Evolutionary conservation across 805 yeast species (phyloP), one percentile per base, ranked within the genome.

Genomic region (Hanseniaspora vineae): DNA sequence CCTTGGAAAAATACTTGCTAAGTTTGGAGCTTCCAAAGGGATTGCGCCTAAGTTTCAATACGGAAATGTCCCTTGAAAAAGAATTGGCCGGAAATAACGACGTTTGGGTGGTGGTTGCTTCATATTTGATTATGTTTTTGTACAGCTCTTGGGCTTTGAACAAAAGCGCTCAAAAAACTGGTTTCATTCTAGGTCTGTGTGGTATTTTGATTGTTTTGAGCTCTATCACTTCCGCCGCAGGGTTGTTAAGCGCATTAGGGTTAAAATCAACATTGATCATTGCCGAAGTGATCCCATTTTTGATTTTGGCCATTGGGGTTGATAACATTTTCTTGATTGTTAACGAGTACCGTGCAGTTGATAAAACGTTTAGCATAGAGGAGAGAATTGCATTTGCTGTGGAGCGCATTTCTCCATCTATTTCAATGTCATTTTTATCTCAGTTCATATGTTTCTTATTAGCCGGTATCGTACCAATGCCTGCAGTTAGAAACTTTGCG

Each of bases 281-380:
- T 49, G 97, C 97, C 2, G 97, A 92, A 61, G 98, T 90, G 6
- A 90, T 90, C 33, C 97, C 97, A 10, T 90, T 90, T 59, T 68
- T 90, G 56, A 84, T 90, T 13, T 70, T 90, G 49, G 98, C 98
- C 0, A 81, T 90, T 48, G 98, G 98, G n/a, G 87, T 90, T 29
- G 98, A 90, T 65, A 90, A 90, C 61, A 84, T 90, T 23, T 92
- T 89, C 58, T 67, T 90, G 53, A 77, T 90, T 18, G 81, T 87
- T 1, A 89, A 89, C 59, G 95, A 88, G 57, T 68, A 85, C 44
- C 76, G 79, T 42, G 65, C 71, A 17, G 73, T 80, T 31, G 60
- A 66, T 43, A 75, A 78, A 0, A 67, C 65, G 44, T 72, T 76
- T 45, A 56, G 75, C 0, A 62, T 81, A 1, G 78, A 80, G 39